Evolutionary conservation across 495 filamentous ascomycete genomes (phyloP), one percentile per base, ranked within the genome.

Genomic region (Trichoderma parareesei): DNA sequence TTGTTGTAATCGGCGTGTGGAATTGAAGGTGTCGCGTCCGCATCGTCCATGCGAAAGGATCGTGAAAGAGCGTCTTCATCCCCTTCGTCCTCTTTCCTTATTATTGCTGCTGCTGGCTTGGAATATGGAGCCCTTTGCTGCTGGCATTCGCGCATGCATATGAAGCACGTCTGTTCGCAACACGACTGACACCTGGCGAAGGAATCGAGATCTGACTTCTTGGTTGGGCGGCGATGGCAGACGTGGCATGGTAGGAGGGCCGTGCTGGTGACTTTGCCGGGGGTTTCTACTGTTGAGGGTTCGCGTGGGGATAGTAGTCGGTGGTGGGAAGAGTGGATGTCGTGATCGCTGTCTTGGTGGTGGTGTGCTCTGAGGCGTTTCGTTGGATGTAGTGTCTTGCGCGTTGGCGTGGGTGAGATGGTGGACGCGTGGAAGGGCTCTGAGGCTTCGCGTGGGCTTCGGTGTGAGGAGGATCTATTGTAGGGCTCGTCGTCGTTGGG

Each of bases 181-280:
- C 79, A 82, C 6, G 75, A 78, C 63, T 74, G 70, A 64, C 79
- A 82, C 64, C 80, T 73, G 53, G 77, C 74, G 64, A 76, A 82
- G 40, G 73, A 76, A 65, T 82, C 78, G 46, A 81, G 76, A 66
- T 82, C 77, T 44, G 76, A 73, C 63, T 77, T 81, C 71, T 76
- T 80, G 66, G 68, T 76, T 0, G 79, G 79, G 48, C 77, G 76
- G 38, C 78, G 76, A 66, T 70, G 75, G 71, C 79, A 82, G 65
- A 82, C 78, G 71, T 82, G 78, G 66, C 79, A 82, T 14, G 77
- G 75, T 63, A 64, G 75, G 61, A 79, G 74, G 1, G 72, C 65
- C 0, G 69, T 14, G 53, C 53, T 27, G 53, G 8, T 33, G 3
- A 57, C 20, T 57, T 37, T 57, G 20, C 53, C 20, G 53, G 2